These are phyloP conservation scores for Myochromella boudieri DNA, from an alignment of 768 basidiomycete species.

Conservation along the genomic window DNA sequence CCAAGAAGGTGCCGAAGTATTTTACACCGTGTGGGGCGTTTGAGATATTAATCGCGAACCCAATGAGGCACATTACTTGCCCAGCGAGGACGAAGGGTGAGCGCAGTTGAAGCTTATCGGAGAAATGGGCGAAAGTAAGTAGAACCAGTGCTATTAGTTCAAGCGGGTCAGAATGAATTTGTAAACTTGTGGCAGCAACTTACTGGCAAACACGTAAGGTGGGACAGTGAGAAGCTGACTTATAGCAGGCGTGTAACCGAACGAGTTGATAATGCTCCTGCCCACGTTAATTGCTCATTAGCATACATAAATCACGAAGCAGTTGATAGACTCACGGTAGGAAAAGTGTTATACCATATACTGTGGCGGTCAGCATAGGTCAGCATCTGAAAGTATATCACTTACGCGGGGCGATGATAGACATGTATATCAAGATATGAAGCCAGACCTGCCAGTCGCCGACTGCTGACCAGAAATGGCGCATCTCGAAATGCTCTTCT, in stretches of 20 bases:
- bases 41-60: slow-evolving; percentile 66
- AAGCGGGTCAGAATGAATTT: not conserved
- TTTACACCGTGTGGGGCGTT: slow-evolving; percentile 50
- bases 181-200: slow-evolving; percentile 17
- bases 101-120: slow-evolving; percentile 55
- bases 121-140: slow-evolving; percentile 52
- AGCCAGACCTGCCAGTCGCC: slow-evolving; percentile 68
- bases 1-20: slow-evolving; percentile 74
- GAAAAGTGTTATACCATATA: slow-evolving; percentile 72
- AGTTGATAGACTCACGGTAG: slow-evolving; percentile 49
- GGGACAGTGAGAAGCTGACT: slow-evolving; percentile 70
- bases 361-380: too few species aligned
- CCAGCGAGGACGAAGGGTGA: slow-evolving; percentile 59
- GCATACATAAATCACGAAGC: not conserved
- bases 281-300: not conserved
- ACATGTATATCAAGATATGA: slow-evolving; percentile 59
- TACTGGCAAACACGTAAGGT: slow-evolving; percentile 64
- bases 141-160: slow-evolving; percentile 47
- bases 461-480: slow-evolving; percentile 54
- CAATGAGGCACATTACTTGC: slow-evolving; percentile 49
- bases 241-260: slow-evolving; percentile 51
- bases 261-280: slow-evolving; percentile 63
- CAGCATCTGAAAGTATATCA: slow-evolving; percentile 10
- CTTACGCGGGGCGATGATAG: slow-evolving; percentile 59
- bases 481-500: slow-evolving; percentile 56